Percentiles rank a stretch among this genome's conserved stretches.
phyloP scores from a whole-genome alignment of 176 grass and related monocot species.

The Hyparrhenia diplandra region DNA sequence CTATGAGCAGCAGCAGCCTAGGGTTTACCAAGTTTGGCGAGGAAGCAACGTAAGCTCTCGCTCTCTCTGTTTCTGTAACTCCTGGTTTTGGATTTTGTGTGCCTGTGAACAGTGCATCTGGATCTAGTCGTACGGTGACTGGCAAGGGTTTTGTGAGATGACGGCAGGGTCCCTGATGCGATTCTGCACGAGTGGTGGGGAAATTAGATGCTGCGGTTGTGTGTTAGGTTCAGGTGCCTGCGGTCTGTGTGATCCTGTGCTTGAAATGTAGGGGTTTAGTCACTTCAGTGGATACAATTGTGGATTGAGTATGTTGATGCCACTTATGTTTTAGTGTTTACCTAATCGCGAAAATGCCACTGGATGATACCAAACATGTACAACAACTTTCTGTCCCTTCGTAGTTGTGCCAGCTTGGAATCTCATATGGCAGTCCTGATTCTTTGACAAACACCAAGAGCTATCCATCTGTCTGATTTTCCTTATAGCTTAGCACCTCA shows the following conservation, averaged over 20 bases:
- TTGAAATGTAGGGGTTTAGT: not conserved
- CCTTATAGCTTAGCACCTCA: not conserved
- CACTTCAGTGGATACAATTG: not conserved
- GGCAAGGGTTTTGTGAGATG: constrained; percentile 10
- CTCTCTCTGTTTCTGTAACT: not conserved
- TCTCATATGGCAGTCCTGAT: not conserved
- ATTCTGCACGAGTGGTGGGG: not conserved
- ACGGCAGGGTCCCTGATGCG: not conserved
- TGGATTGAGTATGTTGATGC: not conserved
- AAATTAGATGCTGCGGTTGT: not conserved
- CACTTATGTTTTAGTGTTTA: not conserved
- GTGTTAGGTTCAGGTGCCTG: not conserved
- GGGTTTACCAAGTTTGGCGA: constrained; percentile 89
- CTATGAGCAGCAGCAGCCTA: constrained; percentile 39
- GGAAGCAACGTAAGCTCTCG: constrained; percentile 88
- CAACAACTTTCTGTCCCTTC: not conserved
- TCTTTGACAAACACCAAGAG: not conserved
- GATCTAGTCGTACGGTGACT: constrained; percentile 44
- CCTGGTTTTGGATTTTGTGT: not conserved
- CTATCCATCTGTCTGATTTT: not conserved
- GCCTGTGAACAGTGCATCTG: constrained; percentile 28
- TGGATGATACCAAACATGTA: not conserved
- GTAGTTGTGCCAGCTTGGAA: not conserved
- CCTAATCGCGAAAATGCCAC: not conserved
- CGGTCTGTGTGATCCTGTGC: not conserved